These are phyloP conservation scores for Fusarium cicatricum DNA, from an alignment of 2,329 filamentous ascomycete species.

Conservation along the genomic window DNA sequence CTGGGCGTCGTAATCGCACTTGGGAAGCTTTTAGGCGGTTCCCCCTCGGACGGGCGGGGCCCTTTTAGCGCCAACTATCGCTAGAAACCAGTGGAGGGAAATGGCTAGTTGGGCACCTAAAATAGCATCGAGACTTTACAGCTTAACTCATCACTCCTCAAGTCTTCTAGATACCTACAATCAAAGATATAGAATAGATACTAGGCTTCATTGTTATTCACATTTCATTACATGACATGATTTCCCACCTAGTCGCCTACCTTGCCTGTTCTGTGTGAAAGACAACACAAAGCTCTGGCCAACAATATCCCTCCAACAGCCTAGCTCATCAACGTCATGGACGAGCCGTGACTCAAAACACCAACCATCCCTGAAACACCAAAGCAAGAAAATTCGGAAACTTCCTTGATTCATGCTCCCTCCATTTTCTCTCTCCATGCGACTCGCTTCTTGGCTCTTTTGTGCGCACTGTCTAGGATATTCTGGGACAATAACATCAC, in stretches of 20 bases:
- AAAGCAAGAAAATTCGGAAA: background rate
- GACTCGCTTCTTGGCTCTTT: background rate
- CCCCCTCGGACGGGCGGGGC: no score
- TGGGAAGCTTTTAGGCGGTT: background rate
- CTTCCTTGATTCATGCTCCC: background rate
- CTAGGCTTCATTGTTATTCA: no score
- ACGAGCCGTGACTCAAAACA: background rate
- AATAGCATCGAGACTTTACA: no score
- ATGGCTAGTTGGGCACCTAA: no score
- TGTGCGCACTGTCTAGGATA: background rate
- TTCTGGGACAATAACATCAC: constrained; percentile 8
- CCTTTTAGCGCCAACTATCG: no score
- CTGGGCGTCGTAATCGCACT: background rate
- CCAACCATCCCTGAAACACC: background rate
- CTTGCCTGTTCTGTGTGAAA: no score
- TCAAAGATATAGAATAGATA: no score
- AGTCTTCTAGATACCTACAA: no score
- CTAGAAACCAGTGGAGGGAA: no score
- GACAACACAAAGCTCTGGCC: background rate
- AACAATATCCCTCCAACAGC: background rate
- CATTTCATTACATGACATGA: no score
- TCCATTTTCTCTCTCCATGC: background rate
- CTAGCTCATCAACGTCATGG: background rate
- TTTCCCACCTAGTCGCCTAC: no score
- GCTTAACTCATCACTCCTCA: no score